Conservation (phyloP, 1,284 basidiomycete genomes). For the Ceratobasidium sp. region DNA sequence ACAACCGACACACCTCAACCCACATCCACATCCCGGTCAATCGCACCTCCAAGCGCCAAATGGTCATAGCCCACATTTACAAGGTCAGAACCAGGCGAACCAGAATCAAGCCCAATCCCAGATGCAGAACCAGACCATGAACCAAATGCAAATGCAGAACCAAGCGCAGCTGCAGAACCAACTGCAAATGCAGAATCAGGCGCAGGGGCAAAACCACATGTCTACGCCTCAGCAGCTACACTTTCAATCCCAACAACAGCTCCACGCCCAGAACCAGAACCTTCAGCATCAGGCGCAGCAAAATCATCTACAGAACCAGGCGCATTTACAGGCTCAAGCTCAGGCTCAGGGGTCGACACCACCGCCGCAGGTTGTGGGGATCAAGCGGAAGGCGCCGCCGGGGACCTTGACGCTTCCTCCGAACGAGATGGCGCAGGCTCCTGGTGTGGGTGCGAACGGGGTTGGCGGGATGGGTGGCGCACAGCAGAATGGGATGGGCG, state of each 20-base stretch:
- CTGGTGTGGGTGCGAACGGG: neutral
- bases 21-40: neutral
- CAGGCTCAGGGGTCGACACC: conserved; percentile 25
- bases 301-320: neutral
- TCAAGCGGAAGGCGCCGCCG: conserved; percentile 37
- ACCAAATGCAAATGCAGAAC: conserved; percentile 4
- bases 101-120: neutral
- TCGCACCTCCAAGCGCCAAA: neutral
- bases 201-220: conserved; percentile 10
- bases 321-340: neutral
- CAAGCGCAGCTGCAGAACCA: conserved; percentile 1
- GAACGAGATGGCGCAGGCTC: conserved; percentile 17
- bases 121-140: neutral
- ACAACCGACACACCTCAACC: neutral
- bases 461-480: neutral
- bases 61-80: conserved; percentile 5
- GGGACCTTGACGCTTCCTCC: conserved; percentile 22
- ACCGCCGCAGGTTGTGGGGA: conserved; percentile 24
- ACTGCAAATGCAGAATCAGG: neutral
- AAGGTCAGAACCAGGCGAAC: neutral
- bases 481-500: conserved; percentile 12
- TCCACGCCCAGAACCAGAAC: conserved; percentile 13
- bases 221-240: conserved; percentile 36
- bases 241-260: conserved; percentile 32
- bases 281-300: conserved; percentile 20